phyloP scores from a whole-genome alignment of 495 filamentous ascomycete species.

The Penicillium malachiteum region DNA sequence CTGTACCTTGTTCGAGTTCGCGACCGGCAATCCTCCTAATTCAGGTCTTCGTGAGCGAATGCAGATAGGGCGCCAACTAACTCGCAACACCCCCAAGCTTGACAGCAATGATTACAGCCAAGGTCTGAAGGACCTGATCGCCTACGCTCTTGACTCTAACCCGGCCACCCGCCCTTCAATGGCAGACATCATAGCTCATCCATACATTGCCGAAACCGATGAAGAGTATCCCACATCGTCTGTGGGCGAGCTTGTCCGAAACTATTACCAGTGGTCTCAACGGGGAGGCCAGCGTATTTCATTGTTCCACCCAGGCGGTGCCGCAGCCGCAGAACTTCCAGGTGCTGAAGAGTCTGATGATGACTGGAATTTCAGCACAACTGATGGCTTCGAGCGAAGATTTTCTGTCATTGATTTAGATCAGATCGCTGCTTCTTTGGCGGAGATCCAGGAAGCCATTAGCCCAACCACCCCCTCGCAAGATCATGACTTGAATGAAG shows the following conservation, averaged over 20 bases:
- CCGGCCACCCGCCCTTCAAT: constrained; percentile 71
- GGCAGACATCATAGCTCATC: constrained; percentile 46
- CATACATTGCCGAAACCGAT: constrained; percentile 56
- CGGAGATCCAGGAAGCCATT: constrained; percentile 37
- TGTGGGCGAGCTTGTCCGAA: constrained; percentile 69
- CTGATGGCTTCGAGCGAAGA: constrained; percentile 72
- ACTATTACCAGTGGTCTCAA: constrained; percentile 83
- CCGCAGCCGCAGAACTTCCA: constrained; percentile 58
- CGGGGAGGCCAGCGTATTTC: constrained; percentile 81
- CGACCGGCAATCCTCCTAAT: constrained; percentile 80
- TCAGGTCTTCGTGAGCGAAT: constrained; percentile 45
- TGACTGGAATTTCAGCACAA: constrained; percentile 93
- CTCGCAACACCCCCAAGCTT: constrained; percentile 60
- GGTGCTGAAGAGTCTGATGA: constrained; percentile 48
- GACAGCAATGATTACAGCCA: constrained; percentile 74
- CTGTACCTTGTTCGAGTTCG: constrained; percentile 87
- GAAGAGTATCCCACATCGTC: constrained; percentile 65
- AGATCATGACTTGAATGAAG: constrained; percentile 25
- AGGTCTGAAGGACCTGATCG: constrained; percentile 70
- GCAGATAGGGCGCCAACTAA: constrained; percentile 63
- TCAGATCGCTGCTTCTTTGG: constrained; percentile 43
- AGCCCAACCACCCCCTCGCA: constrained; percentile 25
- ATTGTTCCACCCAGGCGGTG: constrained; percentile 74
- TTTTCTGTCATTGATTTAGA: constrained; percentile 50
- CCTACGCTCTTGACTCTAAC: constrained; percentile 75